phyloP scores from a whole-genome alignment of 805 yeast genomes.

The Cyberlindnera japonica region DNA sequence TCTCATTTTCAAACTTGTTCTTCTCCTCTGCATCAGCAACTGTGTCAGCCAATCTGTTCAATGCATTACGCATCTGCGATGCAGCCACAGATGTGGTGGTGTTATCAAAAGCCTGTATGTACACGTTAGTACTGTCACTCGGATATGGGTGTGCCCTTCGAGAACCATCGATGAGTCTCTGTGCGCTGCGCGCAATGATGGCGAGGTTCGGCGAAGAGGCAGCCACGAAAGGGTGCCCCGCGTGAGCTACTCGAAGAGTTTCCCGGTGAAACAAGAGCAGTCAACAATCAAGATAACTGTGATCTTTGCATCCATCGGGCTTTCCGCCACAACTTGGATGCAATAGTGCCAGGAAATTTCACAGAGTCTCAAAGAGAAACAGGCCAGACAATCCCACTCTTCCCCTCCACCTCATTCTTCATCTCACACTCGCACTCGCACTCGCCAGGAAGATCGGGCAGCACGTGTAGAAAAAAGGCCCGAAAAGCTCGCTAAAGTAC shows the following conservation, averaged over 20 bases:
- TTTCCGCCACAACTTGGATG: no score
- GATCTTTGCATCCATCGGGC: no score
- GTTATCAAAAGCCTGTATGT: constrained; percentile 76
- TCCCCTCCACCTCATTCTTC: no score
- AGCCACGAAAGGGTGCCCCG: not conserved
- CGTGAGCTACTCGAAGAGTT: no score
- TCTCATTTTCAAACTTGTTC: constrained; percentile 73
- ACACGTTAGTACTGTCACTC: not conserved
- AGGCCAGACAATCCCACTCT: no score
- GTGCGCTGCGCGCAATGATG: no score
- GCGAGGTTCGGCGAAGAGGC: not conserved
- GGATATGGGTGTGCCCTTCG: not conserved
- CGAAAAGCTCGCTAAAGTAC: constrained; percentile 7
- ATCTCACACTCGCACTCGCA: not conserved
- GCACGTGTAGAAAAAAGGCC: not conserved
- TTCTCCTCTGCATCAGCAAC: constrained; percentile 49
- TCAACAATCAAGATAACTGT: no score
- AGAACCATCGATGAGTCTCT: no score
- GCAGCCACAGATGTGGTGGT: constrained; percentile 95
- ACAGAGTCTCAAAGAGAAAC: no score
- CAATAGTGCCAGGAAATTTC: no score
- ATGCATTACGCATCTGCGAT: constrained; percentile 94
- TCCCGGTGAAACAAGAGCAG: no score
- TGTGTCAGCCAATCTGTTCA: constrained; percentile 86
- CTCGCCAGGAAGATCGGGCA: not conserved